Conservation (phyloP, 495 filamentous ascomycete genomes). For the Lindgomyces ingoldianus region DNA sequence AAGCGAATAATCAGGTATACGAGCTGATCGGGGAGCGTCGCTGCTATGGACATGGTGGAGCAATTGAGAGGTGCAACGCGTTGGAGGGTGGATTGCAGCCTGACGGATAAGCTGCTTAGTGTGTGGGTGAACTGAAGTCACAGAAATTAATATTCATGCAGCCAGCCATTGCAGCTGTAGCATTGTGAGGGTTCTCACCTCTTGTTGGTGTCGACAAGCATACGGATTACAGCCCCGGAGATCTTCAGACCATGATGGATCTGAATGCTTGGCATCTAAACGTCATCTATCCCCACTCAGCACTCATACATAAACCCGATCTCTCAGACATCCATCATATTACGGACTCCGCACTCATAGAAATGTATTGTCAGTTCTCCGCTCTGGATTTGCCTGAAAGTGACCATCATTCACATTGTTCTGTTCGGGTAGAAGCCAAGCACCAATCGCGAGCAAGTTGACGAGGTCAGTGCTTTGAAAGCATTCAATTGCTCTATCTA, state of each 20-base stretch:
- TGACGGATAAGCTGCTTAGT: not conserved
- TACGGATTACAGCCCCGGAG: no score
- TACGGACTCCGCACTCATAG: no score
- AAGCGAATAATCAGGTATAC: slow-evolving; percentile 84
- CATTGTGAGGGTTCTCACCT: no score
- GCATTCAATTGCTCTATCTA: slow-evolving; percentile 15
- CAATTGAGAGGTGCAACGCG: not conserved
- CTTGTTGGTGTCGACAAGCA: no score
- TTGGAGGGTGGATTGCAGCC: slow-evolving; percentile 2
- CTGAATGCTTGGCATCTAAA: no score
- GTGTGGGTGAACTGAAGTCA: not conserved
- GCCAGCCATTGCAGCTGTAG: not conserved
- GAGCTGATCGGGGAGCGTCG: slow-evolving; percentile 37
- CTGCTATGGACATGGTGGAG: slow-evolving; percentile 17
- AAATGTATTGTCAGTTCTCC: no score
- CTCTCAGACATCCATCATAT: no score
- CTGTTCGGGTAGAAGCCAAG: slow-evolving; percentile 62
- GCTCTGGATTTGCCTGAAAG: slow-evolving; percentile 40
- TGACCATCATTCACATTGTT: slow-evolving; percentile 62
- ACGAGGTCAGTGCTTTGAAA: slow-evolving; percentile 50
- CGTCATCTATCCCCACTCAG: no score
- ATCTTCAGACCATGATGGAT: no score
- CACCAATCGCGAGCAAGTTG: slow-evolving; percentile 45
- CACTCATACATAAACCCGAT: no score
- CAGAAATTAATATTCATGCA: not conserved